A percentile compares a stretch with the other conserved stretches of the same genome.
Conservation (phyloP, 768 basidiomycete genomes). For the Antrodiella citrinella region DNA sequence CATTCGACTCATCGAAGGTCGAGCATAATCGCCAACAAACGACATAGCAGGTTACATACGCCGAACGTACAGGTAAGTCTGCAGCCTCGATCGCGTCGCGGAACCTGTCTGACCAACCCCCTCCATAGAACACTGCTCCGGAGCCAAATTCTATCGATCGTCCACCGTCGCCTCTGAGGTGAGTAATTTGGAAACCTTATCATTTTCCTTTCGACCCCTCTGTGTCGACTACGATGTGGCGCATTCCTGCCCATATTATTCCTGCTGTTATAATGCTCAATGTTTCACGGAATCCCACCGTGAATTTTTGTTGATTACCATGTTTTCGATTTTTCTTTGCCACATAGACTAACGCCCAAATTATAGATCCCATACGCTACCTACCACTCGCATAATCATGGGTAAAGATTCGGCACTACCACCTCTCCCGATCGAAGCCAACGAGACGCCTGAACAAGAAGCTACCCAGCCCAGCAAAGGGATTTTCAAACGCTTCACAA, state of each 20-base stretch:
- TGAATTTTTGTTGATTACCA: not conserved
- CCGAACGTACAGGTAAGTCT: not conserved
- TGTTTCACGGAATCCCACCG: no score
- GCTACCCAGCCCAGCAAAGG: not conserved
- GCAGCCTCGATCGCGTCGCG: not conserved
- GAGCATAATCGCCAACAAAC: not conserved
- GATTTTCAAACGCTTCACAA: conserved; percentile 12
- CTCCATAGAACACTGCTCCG: not conserved
- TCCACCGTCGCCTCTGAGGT: not conserved
- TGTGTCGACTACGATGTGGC: no score
- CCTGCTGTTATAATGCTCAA: no score
- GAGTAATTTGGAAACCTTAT: no score
- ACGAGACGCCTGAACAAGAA: not conserved
- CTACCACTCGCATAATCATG: not conserved
- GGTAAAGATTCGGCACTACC: not conserved
- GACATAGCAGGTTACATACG: not conserved
- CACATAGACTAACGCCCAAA: not conserved
- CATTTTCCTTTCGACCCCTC: no score
- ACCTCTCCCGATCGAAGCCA: not conserved
- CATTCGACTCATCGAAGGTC: not conserved
- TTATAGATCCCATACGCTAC: not conserved
- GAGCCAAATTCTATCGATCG: not conserved
- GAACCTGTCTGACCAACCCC: not conserved
- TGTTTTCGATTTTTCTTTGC: no score
- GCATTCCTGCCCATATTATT: no score